These are phyloP conservation scores for Amylostereum areolatum DNA, from an alignment of 1,284 basidiomycete species.

Conservation along the genomic window DNA sequence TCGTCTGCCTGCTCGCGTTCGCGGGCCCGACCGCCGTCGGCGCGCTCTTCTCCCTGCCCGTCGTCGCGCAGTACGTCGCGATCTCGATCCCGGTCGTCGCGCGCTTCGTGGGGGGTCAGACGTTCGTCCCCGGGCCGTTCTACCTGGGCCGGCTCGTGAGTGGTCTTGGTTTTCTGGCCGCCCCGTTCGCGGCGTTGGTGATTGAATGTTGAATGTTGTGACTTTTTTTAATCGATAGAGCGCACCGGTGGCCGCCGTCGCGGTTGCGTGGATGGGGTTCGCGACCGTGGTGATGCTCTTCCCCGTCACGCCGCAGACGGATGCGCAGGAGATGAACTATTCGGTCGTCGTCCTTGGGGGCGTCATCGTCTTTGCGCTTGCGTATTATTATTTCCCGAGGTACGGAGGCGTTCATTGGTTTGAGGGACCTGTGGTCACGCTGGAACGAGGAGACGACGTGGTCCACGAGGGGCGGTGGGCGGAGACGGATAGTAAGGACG, in stretches of 20 bases:
- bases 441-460: too few relatives aligned
- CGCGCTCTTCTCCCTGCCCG: slow-evolving; percentile 23
- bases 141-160: slow-evolving; percentile 20
- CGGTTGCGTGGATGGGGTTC: slow-evolving; percentile 1
- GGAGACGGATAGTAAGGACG: too few relatives aligned
- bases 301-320: not conserved
- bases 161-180: not conserved
- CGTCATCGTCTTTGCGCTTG: slow-evolving; percentile 15
- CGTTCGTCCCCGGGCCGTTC: slow-evolving; percentile 24
- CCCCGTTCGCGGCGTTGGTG: not conserved
- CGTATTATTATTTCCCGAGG: slow-evolving; percentile 25
- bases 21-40: slow-evolving; percentile 24
- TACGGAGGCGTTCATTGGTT: slow-evolving; percentile 21
- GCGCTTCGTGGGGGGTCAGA: slow-evolving; percentile 17
- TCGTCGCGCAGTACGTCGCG: slow-evolving; percentile 15
- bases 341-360: slow-evolving; percentile 20
- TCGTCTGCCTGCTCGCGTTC: slow-evolving; percentile 23
- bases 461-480: too few relatives aligned
- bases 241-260: not conserved
- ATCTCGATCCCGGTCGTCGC: slow-evolving; percentile 23
- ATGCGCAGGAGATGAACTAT: slow-evolving; percentile 4
- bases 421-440: slow-evolving; percentile 15
- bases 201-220: not conserved
- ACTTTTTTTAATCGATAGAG: not conserved
- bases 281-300: slow-evolving; percentile 11